Conservation (phyloP, 2,329 filamentous ascomycete genomes). For the Aspergillus udagawae region DNA sequence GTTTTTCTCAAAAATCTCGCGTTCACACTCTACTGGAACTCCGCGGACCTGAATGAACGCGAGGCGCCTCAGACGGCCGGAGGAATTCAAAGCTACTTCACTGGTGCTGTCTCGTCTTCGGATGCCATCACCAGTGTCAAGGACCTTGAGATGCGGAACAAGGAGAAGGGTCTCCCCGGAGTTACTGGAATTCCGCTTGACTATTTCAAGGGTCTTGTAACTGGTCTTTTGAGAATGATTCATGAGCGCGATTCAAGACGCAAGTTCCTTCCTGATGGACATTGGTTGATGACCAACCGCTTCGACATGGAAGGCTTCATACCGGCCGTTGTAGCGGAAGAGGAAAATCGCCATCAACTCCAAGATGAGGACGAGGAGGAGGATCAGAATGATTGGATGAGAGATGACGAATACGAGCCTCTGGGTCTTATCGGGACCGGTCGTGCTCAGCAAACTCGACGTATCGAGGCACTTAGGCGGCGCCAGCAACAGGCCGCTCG, state of each 20-base stretch:
- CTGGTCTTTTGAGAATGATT: constrained; percentile 75
- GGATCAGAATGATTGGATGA: constrained; percentile 44
- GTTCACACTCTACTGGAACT: constrained; percentile 83
- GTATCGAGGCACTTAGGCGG: constrained; percentile 59
- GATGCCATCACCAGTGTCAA: constrained; percentile 24
- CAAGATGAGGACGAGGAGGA: constrained; percentile 60
- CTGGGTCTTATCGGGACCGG: constrained; percentile 52
- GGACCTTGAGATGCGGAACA: constrained; percentile 36
- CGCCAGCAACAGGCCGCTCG: constrained; percentile 64
- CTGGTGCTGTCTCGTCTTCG: constrained; percentile 17
- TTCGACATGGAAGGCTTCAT: constrained; percentile 91
- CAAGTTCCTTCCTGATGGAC: constrained; percentile 73
- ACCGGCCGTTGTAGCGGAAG: constrained; percentile 78
- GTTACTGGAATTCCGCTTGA: constrained; percentile 70
- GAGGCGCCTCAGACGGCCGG: constrained; percentile 35
- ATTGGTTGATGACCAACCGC: constrained; percentile 88
- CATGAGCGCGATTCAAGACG: constrained; percentile 91
- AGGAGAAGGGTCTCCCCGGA: constrained; percentile 52
- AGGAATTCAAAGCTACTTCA: constrained; percentile 47
- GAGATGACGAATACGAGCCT: constrained; percentile 29
- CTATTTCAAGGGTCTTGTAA: constrained; percentile 75
- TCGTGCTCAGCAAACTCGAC: constrained; percentile 59
- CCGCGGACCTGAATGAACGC: constrained; percentile 57
- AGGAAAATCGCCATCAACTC: constrained; percentile 69
- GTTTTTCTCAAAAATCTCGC: constrained; percentile 85